A percentile compares a stretch with the other conserved stretches of the same genome.
phyloP scores from a whole-genome alignment of 2,329 filamentous ascomycete genomes.

The Ceratocystis variospora region DNA sequence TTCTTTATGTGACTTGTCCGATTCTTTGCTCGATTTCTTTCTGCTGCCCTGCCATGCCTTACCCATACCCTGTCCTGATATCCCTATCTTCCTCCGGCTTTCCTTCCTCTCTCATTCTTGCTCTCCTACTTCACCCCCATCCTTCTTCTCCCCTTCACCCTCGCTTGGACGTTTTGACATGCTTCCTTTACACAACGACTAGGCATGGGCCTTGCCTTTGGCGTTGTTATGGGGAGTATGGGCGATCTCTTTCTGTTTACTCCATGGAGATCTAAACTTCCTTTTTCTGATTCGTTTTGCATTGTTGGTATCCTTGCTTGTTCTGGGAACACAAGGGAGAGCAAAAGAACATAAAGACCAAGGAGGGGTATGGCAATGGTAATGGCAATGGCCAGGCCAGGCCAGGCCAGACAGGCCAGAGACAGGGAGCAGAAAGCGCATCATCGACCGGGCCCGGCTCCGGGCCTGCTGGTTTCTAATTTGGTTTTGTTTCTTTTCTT shows the following conservation, averaged over 20 bases:
- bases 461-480: too few species aligned
- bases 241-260: not conserved
- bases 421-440: too few species aligned
- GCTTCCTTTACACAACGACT: not conserved
- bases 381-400: too few species aligned
- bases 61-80: not conserved
- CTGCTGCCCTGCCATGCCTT: not conserved
- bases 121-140: not conserved
- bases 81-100: not conserved
- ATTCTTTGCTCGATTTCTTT: not conserved
- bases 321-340: not conserved
- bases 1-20: not conserved
- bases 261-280: not conserved
- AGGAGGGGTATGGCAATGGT: too few species aligned
- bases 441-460: too few species aligned
- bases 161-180: slow-evolving; percentile 1
- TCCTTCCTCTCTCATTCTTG: not conserved
- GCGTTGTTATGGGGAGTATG: not conserved
- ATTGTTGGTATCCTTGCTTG: not conserved
- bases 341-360: not conserved
- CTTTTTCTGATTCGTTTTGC: not conserved
- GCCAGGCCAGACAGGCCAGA: too few species aligned
- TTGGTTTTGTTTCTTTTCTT: too few species aligned
- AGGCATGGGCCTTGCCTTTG: too few species aligned
- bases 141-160: not conserved